Evolutionary conservation across 306 rosid genomes (phyloP), one percentile per base, ranked within the genome.

Genomic region (Argentina anserina): DNA sequence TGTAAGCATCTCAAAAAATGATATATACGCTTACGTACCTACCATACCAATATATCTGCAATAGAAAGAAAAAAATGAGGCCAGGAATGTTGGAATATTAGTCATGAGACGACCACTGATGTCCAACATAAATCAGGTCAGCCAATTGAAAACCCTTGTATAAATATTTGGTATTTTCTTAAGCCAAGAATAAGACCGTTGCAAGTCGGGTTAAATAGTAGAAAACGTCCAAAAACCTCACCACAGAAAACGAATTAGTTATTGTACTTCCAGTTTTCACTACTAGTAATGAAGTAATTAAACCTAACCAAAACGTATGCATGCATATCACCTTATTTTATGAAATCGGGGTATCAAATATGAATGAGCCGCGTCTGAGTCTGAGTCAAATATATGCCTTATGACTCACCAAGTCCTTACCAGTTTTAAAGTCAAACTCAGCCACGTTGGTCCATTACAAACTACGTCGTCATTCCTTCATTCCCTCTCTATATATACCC

Each of bases 401-500:
- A 34, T 36, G 74, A 34, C 63, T 52, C 25, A 39, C 39, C 39
- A 18, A 61, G 42, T 33, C 66, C 25, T 33, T 5, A 2, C 9
- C 36, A 69, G 46, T 50, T 70, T 14, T 21, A 36, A 37, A 53
- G 50, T 70, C 65, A 53, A 36, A 70, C 29, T 13, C 1, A 17
- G 46, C 0, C 47, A 50, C 29, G 66, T 39, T 37, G 14, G 7
- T 3, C 52, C 55, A 53, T 0, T 40, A 33, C 50, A 55, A 5
- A 7, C 25, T 14, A 71, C 66, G 53, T 21, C 29, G 41, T 26
- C 66, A 20, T 55, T 5, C 52, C 66, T 39, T 12, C 18, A 9
- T 71, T 40, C 75, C 14, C 17, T 6, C 65, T 34, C 13, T 71
- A 14, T 56, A 26, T 26, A 71, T 50, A 69, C 13, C 25, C 75